Conservation (phyloP, 148 eudicot genomes). For the Polygonum maritimum region DNA sequence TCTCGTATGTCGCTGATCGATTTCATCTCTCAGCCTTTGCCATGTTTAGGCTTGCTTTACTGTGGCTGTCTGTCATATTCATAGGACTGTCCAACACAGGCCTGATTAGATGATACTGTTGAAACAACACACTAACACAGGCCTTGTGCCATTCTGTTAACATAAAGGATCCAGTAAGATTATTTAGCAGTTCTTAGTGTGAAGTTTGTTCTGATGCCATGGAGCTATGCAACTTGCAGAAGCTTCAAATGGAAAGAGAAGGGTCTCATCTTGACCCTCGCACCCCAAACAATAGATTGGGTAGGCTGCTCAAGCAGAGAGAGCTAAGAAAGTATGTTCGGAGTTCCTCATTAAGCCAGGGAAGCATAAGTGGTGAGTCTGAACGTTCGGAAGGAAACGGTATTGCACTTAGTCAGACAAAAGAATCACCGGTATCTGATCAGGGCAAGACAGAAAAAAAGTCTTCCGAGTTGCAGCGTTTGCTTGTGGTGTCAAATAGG, state of each 20-base stretch:
- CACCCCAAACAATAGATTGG: slow-evolving; percentile 31
- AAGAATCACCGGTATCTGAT: slow-evolving; percentile 24
- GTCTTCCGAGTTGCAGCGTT: slow-evolving; percentile 28
- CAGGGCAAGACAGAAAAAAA: slow-evolving; percentile 15
- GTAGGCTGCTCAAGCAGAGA: slow-evolving; percentile 48
- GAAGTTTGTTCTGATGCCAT: neutral
- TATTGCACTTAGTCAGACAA: slow-evolving; percentile 22
- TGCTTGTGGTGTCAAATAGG: slow-evolving; percentile 71
- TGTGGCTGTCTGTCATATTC: too few relatives aligned
- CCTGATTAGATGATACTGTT: neutral
- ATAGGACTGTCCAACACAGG: too few relatives aligned
- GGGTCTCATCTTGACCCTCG: slow-evolving; percentile 12
- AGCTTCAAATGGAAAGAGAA: slow-evolving; percentile 16
- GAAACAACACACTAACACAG: neutral
- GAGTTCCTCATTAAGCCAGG: slow-evolving; percentile 25
- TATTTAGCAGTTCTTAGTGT: neutral
- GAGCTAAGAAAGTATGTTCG: slow-evolving; percentile 36
- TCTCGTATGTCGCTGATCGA: neutral
- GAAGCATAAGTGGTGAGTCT: slow-evolving; percentile 2
- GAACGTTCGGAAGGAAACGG: slow-evolving; percentile 34
- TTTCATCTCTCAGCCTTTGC: neutral
- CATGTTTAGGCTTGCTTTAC: neutral
- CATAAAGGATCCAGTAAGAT: neutral
- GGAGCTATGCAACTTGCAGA: neutral
- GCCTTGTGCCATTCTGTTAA: neutral